Base-by-base conservation (phyloP, 768 basidiomycete genomes). In the Phanerochaete sordida region DNA sequence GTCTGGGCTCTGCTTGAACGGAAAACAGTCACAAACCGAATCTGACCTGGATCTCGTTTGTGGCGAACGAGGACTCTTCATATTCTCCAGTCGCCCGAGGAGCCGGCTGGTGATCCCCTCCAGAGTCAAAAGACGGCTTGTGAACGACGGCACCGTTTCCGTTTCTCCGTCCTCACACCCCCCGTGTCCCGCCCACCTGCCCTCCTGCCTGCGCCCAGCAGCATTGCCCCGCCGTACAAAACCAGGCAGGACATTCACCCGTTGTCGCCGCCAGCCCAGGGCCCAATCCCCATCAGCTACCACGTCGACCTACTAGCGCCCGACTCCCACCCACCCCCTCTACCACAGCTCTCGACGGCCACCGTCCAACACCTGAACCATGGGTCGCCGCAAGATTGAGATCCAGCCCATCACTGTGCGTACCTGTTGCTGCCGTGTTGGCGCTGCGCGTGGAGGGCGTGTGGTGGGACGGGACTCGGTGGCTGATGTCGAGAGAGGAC, bases 371-470 rank as follows among this genome's bases (percentile, higher is more conserved):
- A 47, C 11, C 7, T n/a, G 16, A n/a, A 35, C 57, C 57, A 88
- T 88, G 88, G 88, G 88, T 64, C 76, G 88, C 72, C 76, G 88
- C 77, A 90, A 90, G 79, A 90, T 90, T 68, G 88, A 89, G 76
- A 90, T 90, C 47, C 87, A 88, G 72, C 87, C 89, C 65, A 90
- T 90, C 70, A 85, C 84, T 1, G 88, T 90, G 65, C 71, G 88
- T 82, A 62, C 57, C 69, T 64, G 51, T 62, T 55, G 59, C 61
- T 64, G 61, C 63, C 56, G 52, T 61, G 39, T 19, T 19, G 11
- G 11, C 19, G 11, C 11, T 43, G 39, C 19, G 39, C 19, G 39
- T 43, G 39, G 8, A 16, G 39, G 39, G 39, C 39, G 39, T 19
- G 39, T 19, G 4, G 39, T 19, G 19, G 39, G 39, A 43, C 39